Base-by-base conservation (phyloP, 257 asterid genomes). In the Solanum lignicaule region DNA sequence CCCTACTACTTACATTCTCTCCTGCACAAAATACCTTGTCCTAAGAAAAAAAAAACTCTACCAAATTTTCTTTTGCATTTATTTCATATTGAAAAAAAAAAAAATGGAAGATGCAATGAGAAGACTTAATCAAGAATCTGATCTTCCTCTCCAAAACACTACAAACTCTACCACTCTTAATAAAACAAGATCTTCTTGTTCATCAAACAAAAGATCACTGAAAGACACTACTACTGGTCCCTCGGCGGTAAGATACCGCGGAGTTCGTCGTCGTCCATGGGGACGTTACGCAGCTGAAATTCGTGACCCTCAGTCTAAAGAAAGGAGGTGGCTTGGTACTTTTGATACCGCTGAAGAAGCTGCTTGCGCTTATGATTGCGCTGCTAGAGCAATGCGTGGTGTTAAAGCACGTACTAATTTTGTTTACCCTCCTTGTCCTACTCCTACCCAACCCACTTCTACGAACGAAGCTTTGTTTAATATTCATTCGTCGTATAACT, bases 201-300 rank as follows among this genome's bases (percentile, higher is more conserved):
- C 86, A 21, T 32, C 92, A 39, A 87, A 88, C 92, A 94, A 92
- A 90, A 88, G 95, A 81, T 58, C 95, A 41, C 90, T 89, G 6
- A 94, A 92, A 78, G 96, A 93, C 55, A 87, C 71, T 33, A 33
- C 86, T 86, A 31, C 86, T 13, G 27, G 87, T 65, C 7, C 90
- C 9, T 62, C 76, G 16, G 90, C 90, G 86, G 90, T 93, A 89
- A 87, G 98, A 11, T 95, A 96, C 91, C 95, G 99, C 1, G 98
- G 99, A 3, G 99, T 96, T 1, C 96, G 99, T 33, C 97, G 99
- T 82, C 98, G 99, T 4, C 99, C 99, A 0, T 96, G 99, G 99
- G 99, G 99, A 10, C 95, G 99, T 2, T 96, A 94, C 74, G 99
- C 99, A 2, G 99, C 99, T 8, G 99, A 96, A 90, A 96, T 96